Evolutionary conservation across 768 basidiomycete genomes (phyloP), one percentile per base, ranked within the genome.

Genomic region (Fomitopsis pulvina): DNA sequence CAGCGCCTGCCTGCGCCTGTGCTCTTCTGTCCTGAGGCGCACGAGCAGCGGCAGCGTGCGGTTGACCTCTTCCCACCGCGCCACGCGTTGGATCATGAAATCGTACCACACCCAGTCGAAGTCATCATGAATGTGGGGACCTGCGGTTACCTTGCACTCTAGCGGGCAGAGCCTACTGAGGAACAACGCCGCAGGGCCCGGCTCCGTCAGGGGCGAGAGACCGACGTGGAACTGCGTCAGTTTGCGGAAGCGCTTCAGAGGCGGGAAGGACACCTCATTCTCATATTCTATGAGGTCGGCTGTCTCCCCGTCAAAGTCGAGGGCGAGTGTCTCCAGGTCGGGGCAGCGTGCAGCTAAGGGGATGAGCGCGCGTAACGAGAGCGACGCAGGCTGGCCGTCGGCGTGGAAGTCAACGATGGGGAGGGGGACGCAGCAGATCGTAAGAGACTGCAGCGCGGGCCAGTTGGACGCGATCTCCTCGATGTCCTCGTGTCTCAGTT

Each of bases 161-260:
- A 69, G 55, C 0, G 80, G 77, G 30, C 74, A 72, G 3, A 85
- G 56, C 18, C 71, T 72, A 55, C 76, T 76, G 48, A 85, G 67
- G 55, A 77, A 81, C 10, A 77, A 67, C 16, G 81, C 72, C 26
- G 76, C 72, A 0, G 71, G 55, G 3, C 66, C 71, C 4, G 70
- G 61, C 12, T 78, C 70, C 1, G 57, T 41, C 24, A 79, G 71
- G 44, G 64, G 62, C 16, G 80, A 81, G 0, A 78, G 71, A 0
- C 81, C 81, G 53, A 82, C 63, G 14, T 71, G 71, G 10, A 85
- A 63, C 12, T 57, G 54, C 44, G 57, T 26, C 22, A 66, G 57
- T 8, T 24, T 38, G 14, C 47, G 45, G 52, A 66, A 66, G 3
- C 56, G 53, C 20, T 27, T 10, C 29, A 57, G 32, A 45, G 41